Base-by-base conservation (phyloP, 768 basidiomycete species). In the Trametes cingulata region DNA sequence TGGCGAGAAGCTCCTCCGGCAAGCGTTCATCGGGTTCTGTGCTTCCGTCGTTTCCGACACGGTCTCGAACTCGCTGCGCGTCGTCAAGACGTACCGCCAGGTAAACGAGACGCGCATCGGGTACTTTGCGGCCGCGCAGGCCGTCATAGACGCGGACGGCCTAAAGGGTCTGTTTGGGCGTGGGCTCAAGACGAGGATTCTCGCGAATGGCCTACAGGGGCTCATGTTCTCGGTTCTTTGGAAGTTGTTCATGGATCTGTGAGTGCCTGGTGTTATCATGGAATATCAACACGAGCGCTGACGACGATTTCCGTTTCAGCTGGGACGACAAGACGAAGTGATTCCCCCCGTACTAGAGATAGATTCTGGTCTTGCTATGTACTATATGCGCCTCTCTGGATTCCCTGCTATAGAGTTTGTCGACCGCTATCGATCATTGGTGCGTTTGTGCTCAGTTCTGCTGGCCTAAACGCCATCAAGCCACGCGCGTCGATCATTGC, bases 21-120 rank as follows among this genome's bases (percentile, higher is more conserved):
- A 93, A 45, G 95, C 94, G 0, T 83, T 95, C 72, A 97, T 98
- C 63, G 96, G 95, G 0, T 98, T 98, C 73, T 79, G 76, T 29
- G 93, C 95, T 0, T 93, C 92, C 5, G 78, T 97, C 52, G 79
- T 86, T 2, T 95, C 92, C 12, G 96, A 98, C 70, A 90, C 87
- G 1, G 70, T 90, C 41, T 92, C 90, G 43, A 98, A 98, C 76
- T 93, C 89, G 6, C 77, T 98, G 1, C 84, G 93, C 19, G 95
- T 98, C 2, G 75, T 98, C 69, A 98, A 98, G 81, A 98, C 96
- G 0, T 98, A 97, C 74, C 79, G 95, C 15, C 96, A 98, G 72
- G 93, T 95, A 33, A 85, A 94, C 69, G 87, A 89, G 61, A 84
- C 84, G 5, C 82, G 85, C 29, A 88, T 98, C 15, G 84, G 87